These are phyloP conservation scores for Avena insularis DNA, from an alignment of 176 grass and related monocot species.

Conservation along the genomic window DNA sequence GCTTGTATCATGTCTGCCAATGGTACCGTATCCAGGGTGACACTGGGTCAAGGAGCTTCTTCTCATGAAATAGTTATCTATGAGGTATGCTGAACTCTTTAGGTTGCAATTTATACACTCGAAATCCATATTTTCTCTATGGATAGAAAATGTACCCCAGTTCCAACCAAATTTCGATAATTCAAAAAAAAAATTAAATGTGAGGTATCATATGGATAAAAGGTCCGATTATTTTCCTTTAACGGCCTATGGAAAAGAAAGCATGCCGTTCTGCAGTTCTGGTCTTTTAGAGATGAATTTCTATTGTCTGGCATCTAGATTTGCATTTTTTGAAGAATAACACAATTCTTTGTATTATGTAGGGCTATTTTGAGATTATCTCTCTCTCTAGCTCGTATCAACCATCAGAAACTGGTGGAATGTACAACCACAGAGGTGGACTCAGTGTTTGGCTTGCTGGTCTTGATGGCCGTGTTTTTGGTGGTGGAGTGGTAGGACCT, in stretches of 20 bases:
- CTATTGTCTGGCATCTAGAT: neutral
- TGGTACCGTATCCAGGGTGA: slow-evolving; percentile 67
- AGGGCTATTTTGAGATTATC: slow-evolving; percentile 71
- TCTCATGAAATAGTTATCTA: slow-evolving; percentile 58
- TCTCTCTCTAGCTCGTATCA: slow-evolving; percentile 68
- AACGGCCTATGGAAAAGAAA: neutral
- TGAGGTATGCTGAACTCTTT: slow-evolving; percentile 52
- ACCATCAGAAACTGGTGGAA: slow-evolving; percentile 48
- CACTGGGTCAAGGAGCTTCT: slow-evolving; percentile 54
- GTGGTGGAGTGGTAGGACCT: slow-evolving; percentile 67
- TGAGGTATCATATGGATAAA: neutral
- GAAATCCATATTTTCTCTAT: neutral
- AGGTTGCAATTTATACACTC: neutral
- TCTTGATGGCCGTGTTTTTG: slow-evolving; percentile 63
- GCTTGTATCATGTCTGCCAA: slow-evolving; percentile 70
- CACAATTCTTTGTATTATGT: slow-evolving; percentile 20
- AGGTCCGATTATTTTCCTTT: neutral
- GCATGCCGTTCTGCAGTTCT: neutral
- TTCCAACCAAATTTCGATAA: slow-evolving; percentile 4
- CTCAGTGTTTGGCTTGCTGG: slow-evolving; percentile 60
- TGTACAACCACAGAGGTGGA: slow-evolving; percentile 59
- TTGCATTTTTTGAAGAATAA: neutral
- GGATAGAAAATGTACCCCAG: neutral
- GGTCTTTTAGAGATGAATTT: neutral
- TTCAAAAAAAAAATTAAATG: slow-evolving; percentile 6